Base-by-base conservation (phyloP, 2,329 filamentous ascomycete genomes). In the Colletotrichum neosansevieriae region DNA sequence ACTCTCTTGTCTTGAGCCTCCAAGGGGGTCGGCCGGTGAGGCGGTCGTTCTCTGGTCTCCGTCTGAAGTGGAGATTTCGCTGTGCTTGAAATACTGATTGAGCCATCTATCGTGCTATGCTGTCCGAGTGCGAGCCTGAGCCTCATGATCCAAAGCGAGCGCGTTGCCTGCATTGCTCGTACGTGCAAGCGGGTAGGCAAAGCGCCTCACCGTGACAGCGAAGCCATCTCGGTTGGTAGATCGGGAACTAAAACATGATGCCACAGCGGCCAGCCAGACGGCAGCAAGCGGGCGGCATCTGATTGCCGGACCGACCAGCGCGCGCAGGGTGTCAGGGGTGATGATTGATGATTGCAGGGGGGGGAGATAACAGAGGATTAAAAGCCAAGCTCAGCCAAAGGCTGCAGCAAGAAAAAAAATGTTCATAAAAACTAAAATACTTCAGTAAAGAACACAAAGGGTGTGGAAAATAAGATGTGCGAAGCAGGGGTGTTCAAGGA, bases 301-400 rank as follows among this genome's bases (percentile, higher is more conserved):
- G 54, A 47, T 47, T 69, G 66, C 54, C 66, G 66, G 66, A 40
- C 66, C 53, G 61, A 69, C 50, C 10, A 60, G 63, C 49, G 49
- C 29, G n/a, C 49, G 17, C 62, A 64, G 65, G 64, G 36, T 6
- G 19, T 15, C 59, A 57, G 51, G 64, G 64, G 44, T 58, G n/a
- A 24, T 24, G 53, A 17, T 42, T 58, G n/a, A 24, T 24, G 53
- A 17, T 29, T 19, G 19, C 54, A 58, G 54, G 54, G 56, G 56
- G 36, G 11, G 12, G n/a, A 54, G 61, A 64, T 59, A 49, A 49
- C 58, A 3, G 36, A 44, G 19, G 29, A 45, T 24, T 10, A 32
- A 15, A 38, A n/a, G 21, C 34, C 15, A 13, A 29, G 38, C 24
- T 24, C 24, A 10, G 34, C 34, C 29, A 29, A 29, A 29, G 29